A percentile compares a stretch with the other conserved stretches of the same genome.
Conservation (phyloP, 2,329 filamentous ascomycete species). For the Cercospora sp. region DNA sequence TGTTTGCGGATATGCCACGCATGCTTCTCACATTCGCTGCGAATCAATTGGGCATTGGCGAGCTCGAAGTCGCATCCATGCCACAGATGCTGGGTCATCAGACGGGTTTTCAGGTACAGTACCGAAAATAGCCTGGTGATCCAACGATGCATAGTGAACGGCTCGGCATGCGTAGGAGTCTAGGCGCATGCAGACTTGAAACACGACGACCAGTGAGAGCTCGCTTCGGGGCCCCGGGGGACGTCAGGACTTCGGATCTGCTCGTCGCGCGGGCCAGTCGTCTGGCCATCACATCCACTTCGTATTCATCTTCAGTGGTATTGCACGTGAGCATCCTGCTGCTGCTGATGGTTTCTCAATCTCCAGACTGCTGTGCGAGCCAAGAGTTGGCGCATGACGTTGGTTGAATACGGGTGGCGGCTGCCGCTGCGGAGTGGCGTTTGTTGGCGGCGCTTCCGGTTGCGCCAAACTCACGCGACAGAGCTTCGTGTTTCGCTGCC, state of each 20-base stretch:
- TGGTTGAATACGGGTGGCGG: background rate
- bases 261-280: background rate
- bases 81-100: background rate
- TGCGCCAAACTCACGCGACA: background rate
- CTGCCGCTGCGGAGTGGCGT: background rate
- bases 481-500: background rate
- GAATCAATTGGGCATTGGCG: background rate
- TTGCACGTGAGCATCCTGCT: background rate
- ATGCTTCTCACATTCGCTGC: background rate
- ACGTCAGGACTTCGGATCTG: background rate
- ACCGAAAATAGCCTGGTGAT: background rate
- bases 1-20: background rate
- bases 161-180: background rate
- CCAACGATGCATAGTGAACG: background rate
- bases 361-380: background rate
- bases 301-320: background rate
- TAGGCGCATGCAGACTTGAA: background rate
- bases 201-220: background rate
- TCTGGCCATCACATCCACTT: background rate
- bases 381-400: background rate
- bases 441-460: background rate
- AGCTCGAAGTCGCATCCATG: background rate
- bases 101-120: background rate
- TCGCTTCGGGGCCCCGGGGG: background rate
- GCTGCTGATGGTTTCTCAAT: background rate